phyloP scores from a whole-genome alignment of 2,329 filamentous ascomycete genomes.

The Magnaporthiopsis rhizophila region DNA sequence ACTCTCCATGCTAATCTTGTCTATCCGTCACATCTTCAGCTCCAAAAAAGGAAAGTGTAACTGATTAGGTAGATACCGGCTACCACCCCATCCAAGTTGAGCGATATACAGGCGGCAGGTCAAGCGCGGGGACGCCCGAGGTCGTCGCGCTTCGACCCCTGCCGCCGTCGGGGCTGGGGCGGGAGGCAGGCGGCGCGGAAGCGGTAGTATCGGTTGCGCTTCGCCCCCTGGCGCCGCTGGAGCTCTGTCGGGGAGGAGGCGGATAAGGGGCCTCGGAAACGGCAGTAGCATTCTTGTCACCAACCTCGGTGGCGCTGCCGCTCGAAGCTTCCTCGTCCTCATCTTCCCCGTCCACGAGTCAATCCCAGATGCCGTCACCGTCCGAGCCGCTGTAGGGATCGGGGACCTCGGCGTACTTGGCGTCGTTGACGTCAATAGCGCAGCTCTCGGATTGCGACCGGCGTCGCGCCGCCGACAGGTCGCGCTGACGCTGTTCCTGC shows the following conservation, averaged over 20 bases:
- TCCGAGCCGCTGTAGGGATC: background rate
- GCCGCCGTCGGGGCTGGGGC: background rate
- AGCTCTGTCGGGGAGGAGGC: background rate
- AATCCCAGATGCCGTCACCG: slow-evolving; percentile 5
- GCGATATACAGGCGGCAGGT: background rate
- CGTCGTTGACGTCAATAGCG: background rate
- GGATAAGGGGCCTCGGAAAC: background rate
- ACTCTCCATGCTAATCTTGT: background rate
- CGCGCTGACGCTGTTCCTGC: background rate
- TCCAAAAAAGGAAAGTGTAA: background rate
- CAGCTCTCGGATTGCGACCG: background rate
- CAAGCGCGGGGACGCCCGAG: too few relatives aligned
- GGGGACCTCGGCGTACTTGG: background rate
- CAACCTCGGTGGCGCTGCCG: background rate
- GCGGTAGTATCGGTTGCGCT: background rate
- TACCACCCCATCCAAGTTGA: slow-evolving; percentile 7
- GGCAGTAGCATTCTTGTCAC: background rate
- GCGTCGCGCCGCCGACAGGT: background rate
- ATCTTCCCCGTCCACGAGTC: slow-evolving; percentile 8
- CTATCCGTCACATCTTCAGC: background rate
- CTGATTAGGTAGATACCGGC: too few relatives aligned
- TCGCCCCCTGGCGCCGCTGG: background rate
- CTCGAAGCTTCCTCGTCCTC: background rate
- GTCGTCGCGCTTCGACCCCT: background rate
- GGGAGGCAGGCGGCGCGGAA: too few relatives aligned